Conservation (phyloP, 177 flowering plant species). For the Vitis hybrid region DNA sequence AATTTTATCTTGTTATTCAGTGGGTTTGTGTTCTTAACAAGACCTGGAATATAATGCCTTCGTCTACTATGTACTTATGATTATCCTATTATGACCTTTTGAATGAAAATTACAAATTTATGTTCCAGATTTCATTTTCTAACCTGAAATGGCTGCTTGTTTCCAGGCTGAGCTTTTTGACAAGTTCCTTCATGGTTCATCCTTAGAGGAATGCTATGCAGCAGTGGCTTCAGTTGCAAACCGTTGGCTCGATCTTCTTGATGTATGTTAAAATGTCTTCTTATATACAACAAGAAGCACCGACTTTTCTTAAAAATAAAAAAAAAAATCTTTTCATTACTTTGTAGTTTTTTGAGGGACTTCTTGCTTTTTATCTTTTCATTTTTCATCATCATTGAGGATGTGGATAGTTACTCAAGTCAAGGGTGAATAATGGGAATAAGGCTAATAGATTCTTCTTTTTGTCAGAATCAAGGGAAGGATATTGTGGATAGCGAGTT, state of each 20-base stretch:
- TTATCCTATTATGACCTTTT: background rate
- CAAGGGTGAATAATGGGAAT: background rate
- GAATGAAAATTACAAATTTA: background rate
- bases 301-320: too few relatives aligned
- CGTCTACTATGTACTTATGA: background rate
- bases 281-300: too few relatives aligned
- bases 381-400: slow-evolving; percentile 2
- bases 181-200: slow-evolving; percentile 88
- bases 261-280: slow-evolving; percentile 48
- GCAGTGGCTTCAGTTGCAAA: slow-evolving; percentile 95
- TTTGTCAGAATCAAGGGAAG: slow-evolving; percentile 81
- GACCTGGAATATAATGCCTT: background rate
- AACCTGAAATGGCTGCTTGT: background rate
- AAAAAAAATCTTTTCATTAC: too few relatives aligned
- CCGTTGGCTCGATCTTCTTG: slow-evolving; percentile 99
- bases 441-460: background rate
- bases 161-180: slow-evolving; percentile 97
- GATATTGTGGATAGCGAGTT: slow-evolving; percentile 94
- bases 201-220: slow-evolving; percentile 91
- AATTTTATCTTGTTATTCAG: background rate
- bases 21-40: slow-evolving; percentile 1
- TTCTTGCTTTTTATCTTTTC: background rate
- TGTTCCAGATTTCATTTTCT: background rate
- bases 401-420: background rate
- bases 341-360: background rate